Evolutionary conservation across 2,329 filamentous ascomycete genomes (phyloP).

Genomic region (Xenosphaeropsis pyriputrescens): DNA sequence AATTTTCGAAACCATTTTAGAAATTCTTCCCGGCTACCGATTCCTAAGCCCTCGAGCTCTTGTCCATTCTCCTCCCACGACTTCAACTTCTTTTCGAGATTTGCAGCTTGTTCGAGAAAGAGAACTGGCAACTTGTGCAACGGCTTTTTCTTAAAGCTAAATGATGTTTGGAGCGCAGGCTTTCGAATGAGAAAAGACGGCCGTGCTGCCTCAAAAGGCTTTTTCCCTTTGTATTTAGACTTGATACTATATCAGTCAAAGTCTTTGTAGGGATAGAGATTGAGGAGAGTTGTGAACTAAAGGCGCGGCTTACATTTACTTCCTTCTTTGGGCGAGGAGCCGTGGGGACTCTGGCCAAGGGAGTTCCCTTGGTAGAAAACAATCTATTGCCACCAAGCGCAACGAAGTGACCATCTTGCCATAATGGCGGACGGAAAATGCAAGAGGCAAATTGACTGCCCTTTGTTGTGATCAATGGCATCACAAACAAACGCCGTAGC

Average conservation of each 20-base stretch:
- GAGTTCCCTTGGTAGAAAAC: not conserved
- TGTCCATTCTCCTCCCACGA: not conserved
- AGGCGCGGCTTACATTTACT: not conserved
- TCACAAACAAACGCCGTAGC: conserved; percentile 9
- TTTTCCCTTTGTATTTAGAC: not conserved
- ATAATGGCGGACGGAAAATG: conserved; percentile 18
- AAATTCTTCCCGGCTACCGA: conserved; percentile 1
- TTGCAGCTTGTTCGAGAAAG: not conserved
- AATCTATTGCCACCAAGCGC: conserved; percentile 1
- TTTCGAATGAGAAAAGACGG: not conserved
- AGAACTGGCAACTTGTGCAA: not conserved
- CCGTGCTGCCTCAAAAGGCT: not conserved
- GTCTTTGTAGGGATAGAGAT: not conserved
- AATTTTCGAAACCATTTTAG: conserved; percentile 7
- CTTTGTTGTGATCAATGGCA: conserved; percentile 23
- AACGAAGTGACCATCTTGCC: conserved; percentile 11
- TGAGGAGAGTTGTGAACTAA: not conserved
- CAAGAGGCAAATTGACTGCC: conserved; percentile 25
- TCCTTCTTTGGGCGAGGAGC: not conserved
- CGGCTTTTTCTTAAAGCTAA: not conserved
- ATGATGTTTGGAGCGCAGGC: not conserved
- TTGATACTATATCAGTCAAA: not conserved
- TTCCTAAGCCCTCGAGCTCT: conserved; percentile 1
- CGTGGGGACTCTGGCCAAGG: not conserved
- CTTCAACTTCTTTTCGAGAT: not conserved